These are phyloP conservation scores for Elongisporangium undulatum DNA, from an alignment of 352 stramenopile genomes.

Conservation along the genomic window DNA sequence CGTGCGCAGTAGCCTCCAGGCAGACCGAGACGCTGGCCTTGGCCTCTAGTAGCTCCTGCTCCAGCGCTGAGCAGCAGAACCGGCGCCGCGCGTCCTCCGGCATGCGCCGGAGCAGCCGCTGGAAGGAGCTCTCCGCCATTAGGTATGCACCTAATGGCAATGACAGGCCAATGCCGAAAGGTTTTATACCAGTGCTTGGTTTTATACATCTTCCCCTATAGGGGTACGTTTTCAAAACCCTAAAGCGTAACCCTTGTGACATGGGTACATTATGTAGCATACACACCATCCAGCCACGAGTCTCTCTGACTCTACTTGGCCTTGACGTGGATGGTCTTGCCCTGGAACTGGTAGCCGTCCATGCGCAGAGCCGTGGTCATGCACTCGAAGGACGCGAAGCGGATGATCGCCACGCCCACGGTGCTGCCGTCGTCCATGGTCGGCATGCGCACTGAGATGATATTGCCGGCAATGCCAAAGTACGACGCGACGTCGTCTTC, in stretches of 20 bases:
- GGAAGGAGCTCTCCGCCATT: conserved; percentile 18
- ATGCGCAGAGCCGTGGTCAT: conserved; percentile 53
- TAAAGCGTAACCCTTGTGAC: neutral
- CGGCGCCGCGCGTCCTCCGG: conserved; percentile 26
- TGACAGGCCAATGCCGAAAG: neutral
- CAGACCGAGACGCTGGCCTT: conserved; percentile 15
- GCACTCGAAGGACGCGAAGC: conserved; percentile 42
- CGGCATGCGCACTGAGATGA: conserved; percentile 60
- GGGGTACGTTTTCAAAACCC: neutral
- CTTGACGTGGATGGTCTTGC: conserved; percentile 54
- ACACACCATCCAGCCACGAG: neutral
- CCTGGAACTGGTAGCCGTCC: conserved; percentile 65
- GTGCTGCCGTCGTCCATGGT: conserved; percentile 70
- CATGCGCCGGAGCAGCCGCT: conserved; percentile 30
- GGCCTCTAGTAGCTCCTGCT: conserved; percentile 20
- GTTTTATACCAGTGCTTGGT: neutral
- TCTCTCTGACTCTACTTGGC: neutral
- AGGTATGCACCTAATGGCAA: neutral
- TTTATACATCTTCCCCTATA: too few species aligned
- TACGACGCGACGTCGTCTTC: conserved; percentile 55
- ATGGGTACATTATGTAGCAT: neutral
- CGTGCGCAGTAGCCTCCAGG: conserved; percentile 17
- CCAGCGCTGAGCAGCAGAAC: conserved; percentile 23
- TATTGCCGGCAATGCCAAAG: conserved; percentile 46
- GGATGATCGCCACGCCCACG: conserved; percentile 59